Evolutionary conservation across 2,329 filamentous ascomycete genomes (phyloP).

Genomic region (Delphinella strobiligena): DNA sequence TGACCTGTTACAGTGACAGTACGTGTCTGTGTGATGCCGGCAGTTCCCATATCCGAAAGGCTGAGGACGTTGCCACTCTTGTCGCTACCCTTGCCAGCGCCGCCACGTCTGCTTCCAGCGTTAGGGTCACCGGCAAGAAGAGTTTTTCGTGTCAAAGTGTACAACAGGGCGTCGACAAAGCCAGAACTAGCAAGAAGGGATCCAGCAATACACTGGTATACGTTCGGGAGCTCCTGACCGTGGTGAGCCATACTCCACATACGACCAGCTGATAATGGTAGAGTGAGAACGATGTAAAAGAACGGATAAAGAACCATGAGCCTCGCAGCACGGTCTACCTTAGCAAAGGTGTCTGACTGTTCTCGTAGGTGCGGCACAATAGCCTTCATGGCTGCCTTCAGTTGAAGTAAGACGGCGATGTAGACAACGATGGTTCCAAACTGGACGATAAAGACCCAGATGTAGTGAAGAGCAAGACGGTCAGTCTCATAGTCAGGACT

Average conservation of each 20-base stretch:
- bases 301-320: conserved; percentile 56
- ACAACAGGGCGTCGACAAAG: conserved; percentile 47
- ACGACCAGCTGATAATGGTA: conserved; percentile 52
- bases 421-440: conserved; percentile 42
- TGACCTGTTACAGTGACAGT: conserved; percentile 14
- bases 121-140: conserved; percentile 11
- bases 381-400: conserved; percentile 15
- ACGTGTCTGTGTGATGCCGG: conserved; percentile 17
- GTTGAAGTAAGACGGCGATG: conserved; percentile 20
- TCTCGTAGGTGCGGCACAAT: conserved; percentile 7
- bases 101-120: background rate
- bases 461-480: conserved; percentile 49
- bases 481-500: conserved; percentile 41
- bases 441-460: conserved; percentile 50
- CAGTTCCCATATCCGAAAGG: conserved; percentile 7
- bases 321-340: conserved; percentile 30
- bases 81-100: background rate
- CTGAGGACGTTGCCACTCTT: conserved; percentile 8
- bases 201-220: conserved; percentile 39
- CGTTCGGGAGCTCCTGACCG: conserved; percentile 18
- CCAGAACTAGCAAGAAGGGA: conserved; percentile 47
- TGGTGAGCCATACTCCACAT: conserved; percentile 49
- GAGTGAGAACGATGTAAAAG: conserved; percentile 57
- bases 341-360: conserved; percentile 7
- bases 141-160: conserved; percentile 42